These are phyloP conservation scores for Leccinum incarnatum DNA, from an alignment of 768 basidiomycete species.

Conservation along the genomic window DNA sequence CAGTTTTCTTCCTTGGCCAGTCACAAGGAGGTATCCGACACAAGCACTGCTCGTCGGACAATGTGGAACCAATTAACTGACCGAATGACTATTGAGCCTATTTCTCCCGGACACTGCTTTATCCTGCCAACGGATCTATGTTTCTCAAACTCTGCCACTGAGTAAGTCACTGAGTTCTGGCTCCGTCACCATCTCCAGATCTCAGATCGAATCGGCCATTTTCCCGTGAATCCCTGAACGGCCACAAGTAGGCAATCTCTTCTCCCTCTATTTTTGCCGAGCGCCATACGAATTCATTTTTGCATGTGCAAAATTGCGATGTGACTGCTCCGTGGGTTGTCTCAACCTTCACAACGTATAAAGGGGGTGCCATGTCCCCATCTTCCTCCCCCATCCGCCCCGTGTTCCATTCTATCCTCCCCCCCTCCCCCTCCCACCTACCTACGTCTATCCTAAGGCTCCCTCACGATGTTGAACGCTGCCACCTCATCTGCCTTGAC, in stretches of 20 bases:
- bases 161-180: constrained; percentile 9
- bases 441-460: neutral
- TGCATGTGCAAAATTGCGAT: constrained; percentile 21
- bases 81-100: constrained; percentile 11
- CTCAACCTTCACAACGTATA: constrained; percentile 25
- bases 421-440: neutral
- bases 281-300: constrained; percentile 27
- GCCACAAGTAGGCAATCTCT: constrained; percentile 31
- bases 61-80: constrained; percentile 9
- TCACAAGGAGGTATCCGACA: neutral
- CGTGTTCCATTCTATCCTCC: constrained; percentile 3
- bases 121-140: constrained; percentile 30
- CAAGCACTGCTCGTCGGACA: constrained; percentile 2
- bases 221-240: constrained; percentile 36
- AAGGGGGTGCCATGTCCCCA: constrained; percentile 25
- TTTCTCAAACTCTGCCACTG: constrained; percentile 27
- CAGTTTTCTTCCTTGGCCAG: constrained; percentile 5
- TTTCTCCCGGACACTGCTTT: constrained; percentile 23
- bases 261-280: constrained; percentile 34
- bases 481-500: constrained; percentile 30
- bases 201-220: constrained; percentile 27
- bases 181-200: constrained; percentile 31
- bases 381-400: constrained; percentile 14
- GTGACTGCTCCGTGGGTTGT: constrained; percentile 26
- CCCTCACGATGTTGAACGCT: constrained; percentile 29